These are phyloP conservation scores for Aurantiochytrium sp. DNA, from an alignment of 108 stramenopile genomes.

Conservation along the genomic window DNA sequence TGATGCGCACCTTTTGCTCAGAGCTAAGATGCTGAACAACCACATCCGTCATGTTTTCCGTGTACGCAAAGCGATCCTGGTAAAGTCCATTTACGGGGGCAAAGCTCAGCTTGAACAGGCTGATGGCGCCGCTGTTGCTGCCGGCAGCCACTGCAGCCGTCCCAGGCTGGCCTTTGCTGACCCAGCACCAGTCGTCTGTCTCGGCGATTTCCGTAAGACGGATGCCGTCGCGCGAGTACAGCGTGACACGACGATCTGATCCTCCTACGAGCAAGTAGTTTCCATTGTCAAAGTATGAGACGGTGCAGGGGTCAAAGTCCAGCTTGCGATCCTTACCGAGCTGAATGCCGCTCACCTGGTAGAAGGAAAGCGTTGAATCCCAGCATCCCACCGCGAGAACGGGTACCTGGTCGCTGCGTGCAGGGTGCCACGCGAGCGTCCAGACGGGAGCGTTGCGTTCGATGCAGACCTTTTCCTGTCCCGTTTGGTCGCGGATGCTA, in stretches of 20 bases:
- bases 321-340: constrained; percentile 34
- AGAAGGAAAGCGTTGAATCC: constrained; percentile 56
- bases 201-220: constrained; percentile 4
- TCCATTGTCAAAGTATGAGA: constrained; percentile 35
- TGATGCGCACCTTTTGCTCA: constrained; percentile 57
- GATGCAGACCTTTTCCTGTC: constrained; percentile 29
- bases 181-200: constrained; percentile 55
- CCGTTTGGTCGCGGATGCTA: constrained; percentile 43
- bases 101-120: constrained; percentile 33
- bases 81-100: constrained; percentile 40
- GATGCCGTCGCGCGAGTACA: constrained; percentile 57
- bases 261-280: constrained; percentile 51
- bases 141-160: constrained; percentile 36
- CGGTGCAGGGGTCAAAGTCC: constrained; percentile 46
- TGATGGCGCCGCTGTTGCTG: constrained; percentile 38
- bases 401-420: constrained; percentile 24
- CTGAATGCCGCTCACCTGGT: constrained; percentile 37
- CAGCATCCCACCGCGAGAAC: constrained; percentile 54
- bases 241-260: constrained; percentile 35
- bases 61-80: constrained; percentile 53
- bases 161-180: constrained; percentile 26
- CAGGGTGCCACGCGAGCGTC: constrained; percentile 43
- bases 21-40: constrained; percentile 55
- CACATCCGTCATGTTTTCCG: constrained; percentile 59
- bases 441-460: constrained; percentile 51